Percentiles rank a stretch among this genome's conserved stretches.
Evolutionary conservation across 768 basidiomycete species (phyloP).

Genomic region (Pleurotus pulmonarius): DNA sequence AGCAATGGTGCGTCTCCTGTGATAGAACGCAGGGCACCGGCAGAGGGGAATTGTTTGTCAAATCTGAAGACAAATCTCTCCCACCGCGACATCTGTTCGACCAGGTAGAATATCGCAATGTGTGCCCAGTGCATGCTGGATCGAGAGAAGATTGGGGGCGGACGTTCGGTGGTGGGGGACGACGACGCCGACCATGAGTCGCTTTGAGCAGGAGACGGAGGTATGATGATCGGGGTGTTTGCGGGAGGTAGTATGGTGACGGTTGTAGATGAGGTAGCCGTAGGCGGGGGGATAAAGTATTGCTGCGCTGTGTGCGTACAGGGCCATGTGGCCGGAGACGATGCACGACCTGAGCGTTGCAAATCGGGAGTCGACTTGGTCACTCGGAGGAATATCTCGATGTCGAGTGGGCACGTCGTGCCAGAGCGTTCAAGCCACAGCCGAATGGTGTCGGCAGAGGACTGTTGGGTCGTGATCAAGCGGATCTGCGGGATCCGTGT

Average conservation of each 20-base stretch:
- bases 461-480: constrained; percentile 62
- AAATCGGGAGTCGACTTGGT: constrained; percentile 22
- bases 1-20: constrained; percentile 70
- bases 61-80: constrained; percentile 78
- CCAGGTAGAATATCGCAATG: constrained; percentile 74
- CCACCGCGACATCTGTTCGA: constrained; percentile 81
- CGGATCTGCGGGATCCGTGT: constrained; percentile 49
- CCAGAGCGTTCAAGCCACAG: constrained; percentile 84
- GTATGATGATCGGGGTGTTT: constrained; percentile 42
- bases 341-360: constrained; percentile 23
- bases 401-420: constrained; percentile 64
- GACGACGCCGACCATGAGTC: constrained; percentile 34
- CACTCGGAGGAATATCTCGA: constrained; percentile 73
- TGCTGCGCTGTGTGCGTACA: constrained; percentile 23
- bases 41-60: constrained; percentile 71
- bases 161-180: constrained; percentile 19
- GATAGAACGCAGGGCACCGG: constrained; percentile 70
- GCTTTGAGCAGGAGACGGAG: constrained; percentile 37
- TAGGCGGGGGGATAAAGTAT: constrained; percentile 33
- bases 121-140: constrained; percentile 74
- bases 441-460: constrained; percentile 75
- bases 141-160: constrained; percentile 27
- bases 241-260: constrained; percentile 30
- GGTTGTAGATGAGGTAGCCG: constrained; percentile 14
- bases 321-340: constrained; percentile 32